These are phyloP conservation scores for Pilatotrama ljubarskyi DNA, from an alignment of 768 basidiomycete species.

Conservation along the genomic window DNA sequence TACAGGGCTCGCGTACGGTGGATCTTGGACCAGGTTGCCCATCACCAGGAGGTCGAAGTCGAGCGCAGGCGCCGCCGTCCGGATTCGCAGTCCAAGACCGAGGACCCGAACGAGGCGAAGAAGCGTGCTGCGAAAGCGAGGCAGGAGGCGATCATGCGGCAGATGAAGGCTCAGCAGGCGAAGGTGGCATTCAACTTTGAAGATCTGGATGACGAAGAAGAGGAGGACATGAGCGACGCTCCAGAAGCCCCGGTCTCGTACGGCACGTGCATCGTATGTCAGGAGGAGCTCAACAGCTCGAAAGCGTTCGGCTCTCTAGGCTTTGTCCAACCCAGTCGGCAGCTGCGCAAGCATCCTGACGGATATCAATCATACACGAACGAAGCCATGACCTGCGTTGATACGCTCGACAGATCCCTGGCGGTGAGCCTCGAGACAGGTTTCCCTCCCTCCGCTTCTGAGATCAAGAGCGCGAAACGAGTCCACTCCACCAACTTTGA, in stretches of 20 bases:
- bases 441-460: conserved; percentile 54
- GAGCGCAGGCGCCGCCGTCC: conserved; percentile 46
- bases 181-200: conserved; percentile 82
- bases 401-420: conserved; percentile 62
- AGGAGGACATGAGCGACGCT: conserved; percentile 55
- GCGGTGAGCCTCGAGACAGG: conserved; percentile 34
- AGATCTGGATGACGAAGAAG: conserved; percentile 69
- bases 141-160: conserved; percentile 92
- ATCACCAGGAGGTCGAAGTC: conserved; percentile 59
- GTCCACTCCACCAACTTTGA: conserved; percentile 57
- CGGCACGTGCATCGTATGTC: conserved; percentile 98
- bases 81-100: conserved; percentile 36
- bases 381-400: conserved; percentile 64
- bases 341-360: conserved; percentile 79
- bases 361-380: conserved; percentile 59
- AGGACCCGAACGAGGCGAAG: conserved; percentile 67
- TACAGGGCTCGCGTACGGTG: conserved; percentile 74
- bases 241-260: conserved; percentile 55
- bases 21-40: conserved; percentile 65
- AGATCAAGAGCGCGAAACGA: conserved; percentile 47
- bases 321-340: conserved; percentile 82
- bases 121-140: conserved; percentile 85
- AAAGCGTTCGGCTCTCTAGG: conserved; percentile 85
- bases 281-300: conserved; percentile 79
- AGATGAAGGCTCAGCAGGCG: conserved; percentile 92